Evolutionary conservation across 768 basidiomycete genomes (phyloP).

Genomic region (Pisolithus microcarpus): DNA sequence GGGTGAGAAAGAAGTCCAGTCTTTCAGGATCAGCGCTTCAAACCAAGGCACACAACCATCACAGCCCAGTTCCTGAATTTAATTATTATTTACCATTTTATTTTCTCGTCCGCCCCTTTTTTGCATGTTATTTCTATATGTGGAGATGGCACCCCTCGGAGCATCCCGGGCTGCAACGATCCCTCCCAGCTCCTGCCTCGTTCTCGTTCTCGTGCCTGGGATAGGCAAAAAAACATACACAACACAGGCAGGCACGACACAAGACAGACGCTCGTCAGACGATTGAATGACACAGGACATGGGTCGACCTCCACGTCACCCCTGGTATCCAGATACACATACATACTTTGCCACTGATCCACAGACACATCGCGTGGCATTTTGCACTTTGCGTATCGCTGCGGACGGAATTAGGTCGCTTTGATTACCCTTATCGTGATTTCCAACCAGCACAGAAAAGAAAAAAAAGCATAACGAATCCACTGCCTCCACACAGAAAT

Average conservation of each 20-base stretch:
- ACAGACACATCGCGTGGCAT: background rate
- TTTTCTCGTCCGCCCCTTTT: background rate
- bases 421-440: background rate
- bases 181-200: conserved; percentile 4
- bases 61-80: conserved; percentile 23
- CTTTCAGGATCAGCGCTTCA: conserved; percentile 24
- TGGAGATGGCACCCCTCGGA: background rate
- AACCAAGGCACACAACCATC: conserved; percentile 33
- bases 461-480: background rate
- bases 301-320: too few relatives aligned
- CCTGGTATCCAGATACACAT: too few relatives aligned
- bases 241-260: too few relatives aligned
- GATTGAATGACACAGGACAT: too few relatives aligned
- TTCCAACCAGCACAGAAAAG: background rate
- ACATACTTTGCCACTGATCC: background rate
- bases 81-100: conserved; percentile 1
- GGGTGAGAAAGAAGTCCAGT: conserved; percentile 6
- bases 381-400: background rate
- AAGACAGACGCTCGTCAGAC: background rate
- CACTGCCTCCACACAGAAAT: background rate
- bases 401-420: background rate
- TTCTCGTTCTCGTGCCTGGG: conserved; percentile 7
- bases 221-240: too few relatives aligned
- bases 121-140: background rate
- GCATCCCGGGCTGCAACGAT: background rate